A percentile compares a stretch with the other conserved stretches of the same genome.
Conservation (phyloP, 495 filamentous ascomycete species). For the Neurospora africana region DNA sequence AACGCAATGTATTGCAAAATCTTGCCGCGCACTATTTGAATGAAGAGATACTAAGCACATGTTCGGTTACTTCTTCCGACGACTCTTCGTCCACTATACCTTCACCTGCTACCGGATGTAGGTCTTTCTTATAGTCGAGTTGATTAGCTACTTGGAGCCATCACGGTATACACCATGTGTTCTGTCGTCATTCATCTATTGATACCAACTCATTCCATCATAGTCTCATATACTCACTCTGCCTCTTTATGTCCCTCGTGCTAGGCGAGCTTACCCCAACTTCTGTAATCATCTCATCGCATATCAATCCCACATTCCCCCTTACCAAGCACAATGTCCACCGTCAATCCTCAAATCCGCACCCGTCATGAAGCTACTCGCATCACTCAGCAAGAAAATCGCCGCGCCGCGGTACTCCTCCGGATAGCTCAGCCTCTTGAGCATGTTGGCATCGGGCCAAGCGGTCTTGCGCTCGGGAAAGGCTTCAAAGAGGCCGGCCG, state of each 20-base stretch:
- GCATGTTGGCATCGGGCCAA: slow-evolving; percentile 87
- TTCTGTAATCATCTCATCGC: not conserved
- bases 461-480: slow-evolving; percentile 64
- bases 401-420: slow-evolving; percentile 72
- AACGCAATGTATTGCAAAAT: not conserved
- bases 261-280: not conserved
- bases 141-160: not conserved
- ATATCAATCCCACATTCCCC: not conserved
- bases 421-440: slow-evolving; percentile 65
- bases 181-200: not conserved
- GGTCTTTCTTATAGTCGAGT: not conserved
- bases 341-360: slow-evolving; percentile 73
- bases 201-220: not conserved
- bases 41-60: not conserved
- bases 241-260: slow-evolving; percentile 1
- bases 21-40: not conserved
- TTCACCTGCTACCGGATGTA: too few species aligned
- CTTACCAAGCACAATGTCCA: slow-evolving; percentile 70
- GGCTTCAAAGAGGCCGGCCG: slow-evolving; percentile 62
- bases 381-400: slow-evolving; percentile 79
- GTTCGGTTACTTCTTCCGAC: not conserved
- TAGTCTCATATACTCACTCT: slow-evolving; percentile 3
- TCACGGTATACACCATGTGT: not conserved
- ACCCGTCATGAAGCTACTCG: slow-evolving; percentile 80
- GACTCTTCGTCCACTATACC: too few species aligned